Base-by-base conservation (phyloP, 257 asterid genomes). In the Ophiorrhiza pumila region DNA sequence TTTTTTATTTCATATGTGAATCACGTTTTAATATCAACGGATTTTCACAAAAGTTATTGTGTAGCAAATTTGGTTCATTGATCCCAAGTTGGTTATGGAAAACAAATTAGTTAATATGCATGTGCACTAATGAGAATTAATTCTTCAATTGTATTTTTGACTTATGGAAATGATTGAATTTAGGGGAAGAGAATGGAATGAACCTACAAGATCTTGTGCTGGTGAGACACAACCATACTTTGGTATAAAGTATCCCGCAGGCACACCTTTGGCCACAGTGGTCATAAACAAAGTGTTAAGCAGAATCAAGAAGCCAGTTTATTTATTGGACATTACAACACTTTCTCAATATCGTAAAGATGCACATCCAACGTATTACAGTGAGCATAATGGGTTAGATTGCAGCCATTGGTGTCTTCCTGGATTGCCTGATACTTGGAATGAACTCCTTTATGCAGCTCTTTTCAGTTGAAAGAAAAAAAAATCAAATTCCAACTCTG, bases 381-480 rank as follows among this genome's bases (percentile, higher is more conserved):
- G 97, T 71, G 82, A 55, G 53, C 94, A 86, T 53, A 73, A 74
- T 39, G 88, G 91, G 65, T 56, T 93, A 72, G 98, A 93, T 77
- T 93, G 98, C 79, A 93, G 98, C 83, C 98, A 93, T 53, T 93
- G 98, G 98, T 93, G 98, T 77, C 93, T 93, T 9, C 97, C 98
- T 17, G 97, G 98, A 0, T 85, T 93, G 73, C 98, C 98, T 4
- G 98, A 93, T 72, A 89, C 98, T 1, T 93, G 98, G 98, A 93
- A 93, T 72, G 72, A 82, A 66, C 85, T 93, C 18, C 89, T 93
- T 68, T 91, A 93, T 49, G 76, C 87, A 7, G 80, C 90, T 18
- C 90, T 93, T 50, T 71, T 88, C 39, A 56, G 75, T 35, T 85
- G 80, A 89, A 14, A 29, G 12, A 49, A 15, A 17, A 9, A 49